These are phyloP conservation scores for Yamadazyma conglobata DNA, from an alignment of 1,139 yeast species.

Conservation along the genomic window DNA sequence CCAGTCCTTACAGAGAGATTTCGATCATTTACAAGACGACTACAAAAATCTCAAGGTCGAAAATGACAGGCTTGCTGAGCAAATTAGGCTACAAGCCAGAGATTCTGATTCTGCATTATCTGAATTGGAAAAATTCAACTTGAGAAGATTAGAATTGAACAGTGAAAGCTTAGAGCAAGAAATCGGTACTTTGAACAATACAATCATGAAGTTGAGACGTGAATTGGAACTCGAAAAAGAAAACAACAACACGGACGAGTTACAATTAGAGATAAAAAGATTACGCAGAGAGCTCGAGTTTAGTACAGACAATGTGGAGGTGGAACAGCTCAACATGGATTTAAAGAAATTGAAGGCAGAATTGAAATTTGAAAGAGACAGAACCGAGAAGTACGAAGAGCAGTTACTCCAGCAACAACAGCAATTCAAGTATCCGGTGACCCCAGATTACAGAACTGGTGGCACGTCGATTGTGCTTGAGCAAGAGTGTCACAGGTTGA, in stretches of 20 bases:
- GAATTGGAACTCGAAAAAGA: constrained; percentile 16
- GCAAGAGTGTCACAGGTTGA: constrained; percentile 17
- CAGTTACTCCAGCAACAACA: constrained; percentile 3
- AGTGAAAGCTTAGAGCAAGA: constrained; percentile 11
- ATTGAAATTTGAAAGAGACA: constrained; percentile 9
- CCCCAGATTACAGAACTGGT: constrained; percentile 5
- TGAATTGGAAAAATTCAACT: constrained; percentile 23
- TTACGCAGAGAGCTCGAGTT: constrained; percentile 39
- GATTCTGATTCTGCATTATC: constrained; percentile 15
- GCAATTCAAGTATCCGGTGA: not conserved
- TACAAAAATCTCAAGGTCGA: constrained; percentile 19
- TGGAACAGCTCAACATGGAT: constrained; percentile 15
- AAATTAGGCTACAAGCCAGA: constrained; percentile 8
- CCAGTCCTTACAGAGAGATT: constrained; percentile 11
- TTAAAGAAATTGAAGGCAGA: constrained; percentile 38
- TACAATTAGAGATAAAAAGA: constrained; percentile 16
- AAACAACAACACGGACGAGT: constrained; percentile 10
- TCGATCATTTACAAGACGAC: constrained; percentile 11
- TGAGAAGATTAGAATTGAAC: constrained; percentile 20
- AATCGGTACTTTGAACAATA: constrained; percentile 7
- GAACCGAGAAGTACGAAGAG: constrained; percentile 4
- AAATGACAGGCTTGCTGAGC: constrained; percentile 10
- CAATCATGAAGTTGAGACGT: constrained; percentile 12
- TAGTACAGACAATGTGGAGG: constrained; percentile 10
- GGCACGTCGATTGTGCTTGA: constrained; percentile 10